Conservation (phyloP, 2,329 filamentous ascomycete species). For the Exophiala spinifera region DNA sequence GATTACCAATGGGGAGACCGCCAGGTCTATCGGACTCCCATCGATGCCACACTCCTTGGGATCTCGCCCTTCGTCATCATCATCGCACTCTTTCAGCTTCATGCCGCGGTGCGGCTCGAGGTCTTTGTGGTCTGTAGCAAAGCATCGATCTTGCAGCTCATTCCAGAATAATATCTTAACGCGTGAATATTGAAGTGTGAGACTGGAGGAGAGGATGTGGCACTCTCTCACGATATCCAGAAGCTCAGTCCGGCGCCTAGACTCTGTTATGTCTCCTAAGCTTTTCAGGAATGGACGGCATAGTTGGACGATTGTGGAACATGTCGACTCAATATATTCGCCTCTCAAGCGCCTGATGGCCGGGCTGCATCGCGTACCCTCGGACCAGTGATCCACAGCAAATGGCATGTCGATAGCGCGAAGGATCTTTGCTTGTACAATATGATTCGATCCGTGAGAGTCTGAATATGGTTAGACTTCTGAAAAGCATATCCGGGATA, state of each 20-base stretch:
- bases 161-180: not conserved
- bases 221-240: not conserved
- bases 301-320: not conserved
- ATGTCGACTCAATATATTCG: not conserved
- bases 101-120: not conserved
- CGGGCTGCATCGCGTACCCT: not conserved
- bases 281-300: not conserved
- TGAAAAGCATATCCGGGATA: not conserved
- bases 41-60: not conserved
- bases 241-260: not conserved
- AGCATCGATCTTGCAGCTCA: not conserved
- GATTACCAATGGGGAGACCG: not conserved
- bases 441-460: too few relatives aligned
- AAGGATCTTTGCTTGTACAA: not conserved
- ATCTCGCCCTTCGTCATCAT: not conserved
- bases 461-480: not conserved
- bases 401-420: not conserved
- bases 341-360: not conserved
- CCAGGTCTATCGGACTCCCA: not conserved
- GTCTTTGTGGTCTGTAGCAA: not conserved
- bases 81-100: not conserved
- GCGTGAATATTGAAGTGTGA: not conserved
- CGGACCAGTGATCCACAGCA: not conserved
- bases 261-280: not conserved
- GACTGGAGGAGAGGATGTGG: not conserved